A percentile compares a stretch with the other conserved stretches of the same genome.
Conservation (phyloP, 345 rosid genomes). For the Streptanthus diversifolius region DNA sequence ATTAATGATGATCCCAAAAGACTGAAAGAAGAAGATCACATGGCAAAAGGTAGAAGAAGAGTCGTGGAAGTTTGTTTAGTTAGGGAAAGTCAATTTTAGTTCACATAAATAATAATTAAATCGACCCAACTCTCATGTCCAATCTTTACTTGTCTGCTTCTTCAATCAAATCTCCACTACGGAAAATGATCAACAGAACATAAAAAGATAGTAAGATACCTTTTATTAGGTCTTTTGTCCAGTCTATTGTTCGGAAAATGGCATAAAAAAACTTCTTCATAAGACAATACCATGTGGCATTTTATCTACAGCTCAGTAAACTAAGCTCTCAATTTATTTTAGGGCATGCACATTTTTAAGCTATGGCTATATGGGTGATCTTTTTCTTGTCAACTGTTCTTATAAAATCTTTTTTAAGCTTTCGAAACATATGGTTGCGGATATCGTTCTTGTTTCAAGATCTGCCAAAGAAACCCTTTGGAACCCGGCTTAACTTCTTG, state of each 20-base stretch:
- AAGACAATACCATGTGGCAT: conserved; percentile 27
- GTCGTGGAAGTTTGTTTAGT: conserved; percentile 31
- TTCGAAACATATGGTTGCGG: not conserved
- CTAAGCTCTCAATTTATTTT: not conserved
- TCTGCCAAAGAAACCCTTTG: not conserved
- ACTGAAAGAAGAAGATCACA: conserved; percentile 32
- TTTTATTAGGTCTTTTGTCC: conserved; percentile 24
- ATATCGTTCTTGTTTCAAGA: not conserved
- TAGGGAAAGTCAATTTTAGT: conserved; percentile 23
- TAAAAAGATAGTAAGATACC: not conserved
- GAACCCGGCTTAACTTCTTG: not conserved
- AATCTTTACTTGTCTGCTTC: conserved; percentile 32
- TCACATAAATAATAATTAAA: not conserved
- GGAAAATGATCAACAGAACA: conserved; percentile 19
- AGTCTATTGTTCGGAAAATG: conserved; percentile 28
- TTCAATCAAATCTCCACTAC: conserved; percentile 17
- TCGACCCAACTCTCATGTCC: conserved; percentile 34
- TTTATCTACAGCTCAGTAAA: conserved; percentile 23
- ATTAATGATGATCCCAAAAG: conserved; percentile 16
- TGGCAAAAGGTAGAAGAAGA: conserved; percentile 18
- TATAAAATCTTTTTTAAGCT: not conserved
- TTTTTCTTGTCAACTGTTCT: not conserved
- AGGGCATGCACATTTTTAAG: not conserved
- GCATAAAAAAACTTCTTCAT: not conserved
- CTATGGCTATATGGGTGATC: not conserved